Evolutionary conservation across 1,284 basidiomycete genomes (phyloP).

Genomic region (Tranzscheliella williamsii): DNA sequence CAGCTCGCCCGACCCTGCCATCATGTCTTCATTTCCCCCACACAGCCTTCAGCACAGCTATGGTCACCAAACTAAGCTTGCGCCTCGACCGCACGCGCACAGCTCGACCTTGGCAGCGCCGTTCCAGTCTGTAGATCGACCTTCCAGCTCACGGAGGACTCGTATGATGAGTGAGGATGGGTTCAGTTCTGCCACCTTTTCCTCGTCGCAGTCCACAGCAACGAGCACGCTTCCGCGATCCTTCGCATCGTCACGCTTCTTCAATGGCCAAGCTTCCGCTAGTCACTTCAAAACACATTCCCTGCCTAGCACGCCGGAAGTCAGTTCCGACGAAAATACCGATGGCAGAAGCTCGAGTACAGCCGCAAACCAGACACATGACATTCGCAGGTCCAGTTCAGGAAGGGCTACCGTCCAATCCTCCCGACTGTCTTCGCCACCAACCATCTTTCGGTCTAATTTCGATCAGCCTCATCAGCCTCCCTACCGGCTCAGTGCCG

Average conservation of each 20-base stretch:
- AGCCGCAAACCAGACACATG: slow-evolving; percentile 19
- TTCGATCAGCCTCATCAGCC: slow-evolving; percentile 27
- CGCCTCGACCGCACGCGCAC: too few relatives aligned
- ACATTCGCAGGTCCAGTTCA: slow-evolving; percentile 19
- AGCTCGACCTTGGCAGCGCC: too few relatives aligned
- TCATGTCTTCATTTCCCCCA: too few relatives aligned
- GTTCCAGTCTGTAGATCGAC: not conserved
- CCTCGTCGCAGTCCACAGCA: slow-evolving; percentile 4
- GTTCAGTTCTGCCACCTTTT: slow-evolving; percentile 6
- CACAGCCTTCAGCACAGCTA: too few relatives aligned
- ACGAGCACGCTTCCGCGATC: not conserved
- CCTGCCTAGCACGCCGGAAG: slow-evolving; percentile 38
- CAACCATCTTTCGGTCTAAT: slow-evolving; percentile 25
- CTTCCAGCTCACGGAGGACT: slow-evolving; percentile 12
- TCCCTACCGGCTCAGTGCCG: slow-evolving; percentile 1
- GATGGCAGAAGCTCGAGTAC: slow-evolving; percentile 15
- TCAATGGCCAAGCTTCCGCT: not conserved
- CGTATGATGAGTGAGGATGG: slow-evolving; percentile 46
- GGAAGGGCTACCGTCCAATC: slow-evolving; percentile 13
- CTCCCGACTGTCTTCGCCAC: slow-evolving; percentile 9
- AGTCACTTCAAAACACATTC: slow-evolving; percentile 1
- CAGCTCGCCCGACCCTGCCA: too few relatives aligned
- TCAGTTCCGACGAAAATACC: slow-evolving; percentile 36
- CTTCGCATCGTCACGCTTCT: not conserved
- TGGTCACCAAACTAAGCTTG: too few relatives aligned